These are phyloP conservation scores for Alternaria sp. DNA, from an alignment of 2,329 filamentous ascomycete species.

Conservation along the genomic window DNA sequence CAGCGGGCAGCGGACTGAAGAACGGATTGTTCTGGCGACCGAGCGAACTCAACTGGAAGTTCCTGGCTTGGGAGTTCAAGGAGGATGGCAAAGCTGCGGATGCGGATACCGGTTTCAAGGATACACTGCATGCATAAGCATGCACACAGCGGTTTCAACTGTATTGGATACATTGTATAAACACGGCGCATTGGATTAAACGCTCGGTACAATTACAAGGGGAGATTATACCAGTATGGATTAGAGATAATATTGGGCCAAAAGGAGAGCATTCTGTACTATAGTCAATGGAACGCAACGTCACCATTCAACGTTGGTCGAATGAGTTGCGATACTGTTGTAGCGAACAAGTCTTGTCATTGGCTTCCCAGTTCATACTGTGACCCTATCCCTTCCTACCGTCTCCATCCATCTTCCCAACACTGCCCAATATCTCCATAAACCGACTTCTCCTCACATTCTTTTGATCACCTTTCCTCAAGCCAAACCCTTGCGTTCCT, in stretches of 20 bases:
- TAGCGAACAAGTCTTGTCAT: too few species aligned
- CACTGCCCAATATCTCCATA: conserved; percentile 3
- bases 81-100: conserved; percentile 25
- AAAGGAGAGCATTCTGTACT: not conserved
- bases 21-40: conserved; percentile 72
- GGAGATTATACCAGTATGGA: conserved; percentile 1
- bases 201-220: conserved; percentile 14
- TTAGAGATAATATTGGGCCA: not conserved
- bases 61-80: conserved; percentile 79
- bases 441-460: not conserved
- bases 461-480: not conserved
- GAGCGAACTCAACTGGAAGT: conserved; percentile 83
- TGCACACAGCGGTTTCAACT: not conserved
- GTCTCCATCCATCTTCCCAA: not conserved
- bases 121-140: conserved; percentile 44
- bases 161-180: conserved; percentile 37
- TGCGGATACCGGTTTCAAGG: conserved; percentile 22
- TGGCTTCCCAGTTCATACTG: too few species aligned
- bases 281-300: not conserved
- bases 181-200: conserved; percentile 33
- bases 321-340: too few species aligned
- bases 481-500: conserved; percentile 3
- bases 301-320: not conserved
- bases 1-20: conserved; percentile 46
- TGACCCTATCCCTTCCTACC: too few species aligned